Base-by-base conservation (phyloP, 148 eudicot genomes). In the Simmondsia chinensis region DNA sequence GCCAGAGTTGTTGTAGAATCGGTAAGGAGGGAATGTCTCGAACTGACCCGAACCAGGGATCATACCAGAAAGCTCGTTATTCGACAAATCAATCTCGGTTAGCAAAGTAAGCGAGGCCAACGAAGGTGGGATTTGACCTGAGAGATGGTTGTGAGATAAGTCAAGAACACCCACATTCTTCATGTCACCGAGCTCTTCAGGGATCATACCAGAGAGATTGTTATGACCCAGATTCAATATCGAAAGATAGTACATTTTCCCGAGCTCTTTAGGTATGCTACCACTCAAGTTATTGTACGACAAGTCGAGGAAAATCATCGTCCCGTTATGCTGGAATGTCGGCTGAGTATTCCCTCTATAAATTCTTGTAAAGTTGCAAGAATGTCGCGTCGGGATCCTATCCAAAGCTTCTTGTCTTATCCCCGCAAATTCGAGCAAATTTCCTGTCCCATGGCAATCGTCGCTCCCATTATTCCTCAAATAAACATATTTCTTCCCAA, bases 391-490 rank as follows among this genome's bases (percentile, higher is more conserved):
- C 1, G 81, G 71, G 24, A 88, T 65, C 36, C 94, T 60, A 51
- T 52, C 15, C 46, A 83, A 32, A 20, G 84, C 71, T 2, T 61
- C 77, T 6, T 57, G 54, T 40, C 87, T 56, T 8, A 83, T 83
- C 2, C 94, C 96, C 1, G 81, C 79, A 60, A 72, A 88, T 45
- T 88, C 96, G 14, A 88, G 83, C 72, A 88, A 66, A 71, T 80
- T 83, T 32, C 96, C 96, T 0, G 96, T 72, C 32, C 96, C 96
- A 47, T 70, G 94, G 39, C 94, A 88, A 43, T 78, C 65, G 47
- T 65, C 57, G 52, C 83, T 76, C 11, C 94, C 89, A 43, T 76
- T 74, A 17, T 83, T 88, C 61, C 68, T 88, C 56, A 88, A 69
- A 38, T 88, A 88, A 1, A 68, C 70, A 26, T 67, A 83, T 37